Conservation (phyloP, 148 eudicot species). For the Fagopyrum esculentum region DNA sequence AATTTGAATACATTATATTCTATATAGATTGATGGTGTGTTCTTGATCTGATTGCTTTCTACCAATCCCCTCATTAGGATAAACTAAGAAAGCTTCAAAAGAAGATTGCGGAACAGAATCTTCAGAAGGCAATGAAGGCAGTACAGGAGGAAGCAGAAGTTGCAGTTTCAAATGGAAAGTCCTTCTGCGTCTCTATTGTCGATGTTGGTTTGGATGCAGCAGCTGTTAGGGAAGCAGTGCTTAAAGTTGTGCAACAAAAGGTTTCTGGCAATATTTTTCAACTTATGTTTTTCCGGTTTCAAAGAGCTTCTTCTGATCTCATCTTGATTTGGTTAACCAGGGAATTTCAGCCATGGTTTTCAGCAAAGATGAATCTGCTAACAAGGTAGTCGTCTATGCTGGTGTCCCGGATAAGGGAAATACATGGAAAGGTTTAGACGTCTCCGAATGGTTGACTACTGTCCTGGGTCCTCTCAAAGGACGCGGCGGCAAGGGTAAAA, state of each 20-base stretch:
- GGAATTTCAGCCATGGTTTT: slow-evolving; percentile 74
- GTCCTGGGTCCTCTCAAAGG: slow-evolving; percentile 66
- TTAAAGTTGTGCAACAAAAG: slow-evolving; percentile 75
- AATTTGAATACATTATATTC: neutral
- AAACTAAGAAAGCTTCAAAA: slow-evolving; percentile 67
- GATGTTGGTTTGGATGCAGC: slow-evolving; percentile 76
- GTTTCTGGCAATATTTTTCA: slow-evolving; percentile 24
- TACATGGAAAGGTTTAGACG: slow-evolving; percentile 66
- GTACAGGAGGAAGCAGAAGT: slow-evolving; percentile 63
- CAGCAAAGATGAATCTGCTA: slow-evolving; percentile 61
- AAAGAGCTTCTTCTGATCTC: slow-evolving; percentile 5
- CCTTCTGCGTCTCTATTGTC: slow-evolving; percentile 58
- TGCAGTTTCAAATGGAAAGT: slow-evolving; percentile 65
- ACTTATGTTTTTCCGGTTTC: neutral
- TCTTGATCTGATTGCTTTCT: neutral
- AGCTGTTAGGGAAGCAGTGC: slow-evolving; percentile 80
- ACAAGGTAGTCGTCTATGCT: slow-evolving; percentile 84
- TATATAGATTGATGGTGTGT: neutral
- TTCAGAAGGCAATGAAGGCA: slow-evolving; percentile 56
- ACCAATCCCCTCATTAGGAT: slow-evolving; percentile 27
- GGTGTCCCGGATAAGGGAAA: slow-evolving; percentile 76
- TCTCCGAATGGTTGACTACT: slow-evolving; percentile 65
- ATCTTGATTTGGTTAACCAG: slow-evolving; percentile 30
- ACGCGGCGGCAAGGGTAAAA: slow-evolving; percentile 80
- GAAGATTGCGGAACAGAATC: slow-evolving; percentile 68